Evolutionary conservation across 805 yeast genomes (phyloP).

Genomic region (Saturnispora diversa): DNA sequence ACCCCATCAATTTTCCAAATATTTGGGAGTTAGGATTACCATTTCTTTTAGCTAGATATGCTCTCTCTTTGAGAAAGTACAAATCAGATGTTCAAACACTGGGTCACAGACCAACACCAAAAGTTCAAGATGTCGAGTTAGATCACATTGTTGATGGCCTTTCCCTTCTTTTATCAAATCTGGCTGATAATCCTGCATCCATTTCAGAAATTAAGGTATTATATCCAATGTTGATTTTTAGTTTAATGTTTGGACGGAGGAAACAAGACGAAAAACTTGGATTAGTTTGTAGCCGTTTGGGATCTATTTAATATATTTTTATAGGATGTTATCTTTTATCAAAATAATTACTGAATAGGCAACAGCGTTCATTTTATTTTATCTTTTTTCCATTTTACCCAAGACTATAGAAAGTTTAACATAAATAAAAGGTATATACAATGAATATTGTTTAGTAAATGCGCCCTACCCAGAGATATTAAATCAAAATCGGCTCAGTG

Average conservation of each 20-base stretch:
- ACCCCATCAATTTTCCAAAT: conserved; percentile 18
- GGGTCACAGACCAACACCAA: conserved; percentile 57
- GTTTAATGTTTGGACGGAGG: neutral
- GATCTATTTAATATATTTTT: neutral
- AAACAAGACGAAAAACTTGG: neutral
- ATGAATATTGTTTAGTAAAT: neutral
- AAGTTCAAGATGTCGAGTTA: conserved; percentile 60
- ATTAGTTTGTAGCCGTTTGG: conserved; percentile 1
- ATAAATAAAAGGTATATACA: too few relatives aligned
- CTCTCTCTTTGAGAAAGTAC: conserved; percentile 54
- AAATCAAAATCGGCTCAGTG: conserved; percentile 6
- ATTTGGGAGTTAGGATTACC: conserved; percentile 31
- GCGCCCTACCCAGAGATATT: neutral
- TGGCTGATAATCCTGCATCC: neutral
- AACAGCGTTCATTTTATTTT: too few relatives aligned
- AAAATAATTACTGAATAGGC: conserved; percentile 1
- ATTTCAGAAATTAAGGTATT: conserved; percentile 3
- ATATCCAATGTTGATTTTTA: conserved; percentile 8
- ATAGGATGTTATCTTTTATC: neutral
- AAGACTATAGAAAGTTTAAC: too few relatives aligned
- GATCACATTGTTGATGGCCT: conserved; percentile 38
- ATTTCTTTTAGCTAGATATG: conserved; percentile 48
- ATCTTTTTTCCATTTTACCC: neutral
- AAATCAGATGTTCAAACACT: conserved; percentile 55
- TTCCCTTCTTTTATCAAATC: neutral